Evolutionary conservation across 768 basidiomycete genomes (phyloP).

Genomic region (Boletus subcaerulescens): DNA sequence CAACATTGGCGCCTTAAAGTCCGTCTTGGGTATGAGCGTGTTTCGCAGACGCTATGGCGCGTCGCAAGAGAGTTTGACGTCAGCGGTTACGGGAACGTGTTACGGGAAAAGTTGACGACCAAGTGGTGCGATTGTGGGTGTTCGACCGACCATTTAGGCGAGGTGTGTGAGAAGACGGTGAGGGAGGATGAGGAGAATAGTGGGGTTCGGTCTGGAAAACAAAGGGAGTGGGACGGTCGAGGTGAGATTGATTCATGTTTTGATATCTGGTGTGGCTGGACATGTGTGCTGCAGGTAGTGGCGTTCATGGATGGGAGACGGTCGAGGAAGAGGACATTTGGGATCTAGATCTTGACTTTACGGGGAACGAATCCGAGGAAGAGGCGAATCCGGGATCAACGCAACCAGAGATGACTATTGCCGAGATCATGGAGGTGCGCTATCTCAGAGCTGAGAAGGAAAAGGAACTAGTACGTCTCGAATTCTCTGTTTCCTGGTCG

Average conservation of each 20-base stretch:
- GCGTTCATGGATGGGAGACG: conserved; percentile 71
- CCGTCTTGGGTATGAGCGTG: conserved; percentile 60
- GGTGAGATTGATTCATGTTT: conserved; percentile 33
- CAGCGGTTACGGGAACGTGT: conserved; percentile 64
- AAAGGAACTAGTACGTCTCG: conserved; percentile 57
- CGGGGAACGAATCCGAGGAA: conserved; percentile 51
- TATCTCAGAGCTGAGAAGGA: conserved; percentile 68
- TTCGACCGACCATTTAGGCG: conserved; percentile 73
- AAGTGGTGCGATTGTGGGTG: conserved; percentile 85
- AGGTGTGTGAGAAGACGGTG: conserved; percentile 73
- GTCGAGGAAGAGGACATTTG: conserved; percentile 75
- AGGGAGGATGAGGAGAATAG: conserved; percentile 65
- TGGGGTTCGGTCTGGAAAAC: conserved; percentile 58
- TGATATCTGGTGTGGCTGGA: neutral
- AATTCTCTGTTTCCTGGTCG: neutral
- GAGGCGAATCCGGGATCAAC: conserved; percentile 38
- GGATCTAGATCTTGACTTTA: conserved; percentile 70
- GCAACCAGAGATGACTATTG: conserved; percentile 53
- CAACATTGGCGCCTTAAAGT: conserved; percentile 59
- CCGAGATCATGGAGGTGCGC: conserved; percentile 72
- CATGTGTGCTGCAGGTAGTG: conserved; percentile 38
- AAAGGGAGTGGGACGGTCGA: conserved; percentile 74
- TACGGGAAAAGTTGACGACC: conserved; percentile 66
- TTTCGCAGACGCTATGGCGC: conserved; percentile 64
- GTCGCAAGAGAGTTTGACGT: conserved; percentile 72